Evolutionary conservation across 2,329 filamentous ascomycete genomes (phyloP), one percentile per base, ranked within the genome.

Genomic region (Trichoderma aggressivum): DNA sequence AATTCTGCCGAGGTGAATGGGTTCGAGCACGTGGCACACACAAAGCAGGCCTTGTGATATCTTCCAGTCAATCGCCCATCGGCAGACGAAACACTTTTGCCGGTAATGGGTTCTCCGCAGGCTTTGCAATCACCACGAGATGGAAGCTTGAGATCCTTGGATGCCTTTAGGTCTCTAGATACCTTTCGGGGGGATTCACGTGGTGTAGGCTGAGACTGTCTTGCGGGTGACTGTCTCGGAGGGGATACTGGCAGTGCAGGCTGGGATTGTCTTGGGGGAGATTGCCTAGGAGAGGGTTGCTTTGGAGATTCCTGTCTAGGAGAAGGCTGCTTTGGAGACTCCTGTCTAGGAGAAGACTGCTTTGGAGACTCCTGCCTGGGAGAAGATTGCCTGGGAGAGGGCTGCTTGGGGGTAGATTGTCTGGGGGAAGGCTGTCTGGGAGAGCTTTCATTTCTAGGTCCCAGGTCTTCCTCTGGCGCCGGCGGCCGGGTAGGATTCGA

Each of bases 41-140:
- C 92, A 79, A 99, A 98, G 80, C 95, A 99, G 5, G 91, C 88
- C 80, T 97, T 97, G 85, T 99, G 96, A 80, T 97, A 99, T 74
- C 94, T 91, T 11, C 96, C 96, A 0, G 93, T 97, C 28, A 99
- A 85, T 28, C 94, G 91, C 18, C 96, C 96, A 76, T 98, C 96
- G 0, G 94, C 94, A 16, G 94, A 97, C 39, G 95, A 97, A 71
- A 99, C 90, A 1, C 94, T 97, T 82, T 98, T 98, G 24, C 94
- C 95, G 58, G 89, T 88, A 76, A 99, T 98, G 7, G 87, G 84
- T 59, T 91, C 84, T 4, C 88, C 86, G 80, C 96, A 99, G 1
- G 93, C 92, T 77, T 94, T 93, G 83, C 96, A 99, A 73, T 89
- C 89, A 3, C 93, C 93, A 70, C 93, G 91, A 18, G 87, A 87